Evolutionary conservation across 768 basidiomycete species (phyloP).

Genomic region (Albatrellus ellisii): DNA sequence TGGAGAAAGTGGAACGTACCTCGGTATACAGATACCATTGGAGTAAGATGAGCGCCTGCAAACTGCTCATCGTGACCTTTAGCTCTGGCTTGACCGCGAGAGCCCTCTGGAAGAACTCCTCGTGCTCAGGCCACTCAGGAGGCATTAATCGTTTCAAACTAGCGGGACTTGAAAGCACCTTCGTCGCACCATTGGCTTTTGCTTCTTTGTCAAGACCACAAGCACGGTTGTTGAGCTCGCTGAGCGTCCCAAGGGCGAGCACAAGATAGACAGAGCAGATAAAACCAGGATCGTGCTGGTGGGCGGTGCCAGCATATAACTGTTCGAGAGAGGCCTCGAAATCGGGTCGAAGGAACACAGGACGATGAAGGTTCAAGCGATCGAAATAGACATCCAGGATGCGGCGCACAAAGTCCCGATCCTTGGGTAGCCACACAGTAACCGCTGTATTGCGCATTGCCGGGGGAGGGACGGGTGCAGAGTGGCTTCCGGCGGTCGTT

Average conservation of each 20-base stretch:
- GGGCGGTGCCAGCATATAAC: constrained; percentile 44
- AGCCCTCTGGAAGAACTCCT: constrained; percentile 76
- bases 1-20: constrained; percentile 26
- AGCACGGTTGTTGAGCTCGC: constrained; percentile 66
- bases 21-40: constrained; percentile 90
- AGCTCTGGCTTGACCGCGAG: constrained; percentile 70
- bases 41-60: constrained; percentile 72
- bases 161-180: constrained; percentile 21
- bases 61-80: constrained; percentile 67
- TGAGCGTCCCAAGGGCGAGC: constrained; percentile 69
- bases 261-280: constrained; percentile 68
- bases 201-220: constrained; percentile 36
- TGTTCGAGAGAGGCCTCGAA: constrained; percentile 53
- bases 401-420: constrained; percentile 47
- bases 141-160: constrained; percentile 52
- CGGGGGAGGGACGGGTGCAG: constrained; percentile 20
- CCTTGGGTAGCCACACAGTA: constrained; percentile 63
- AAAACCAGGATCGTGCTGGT: constrained; percentile 62
- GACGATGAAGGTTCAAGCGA: constrained; percentile 69
- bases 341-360: constrained; percentile 55
- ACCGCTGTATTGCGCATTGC: no score
- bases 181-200: constrained; percentile 18
- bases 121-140: constrained; percentile 62
- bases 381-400: constrained; percentile 64
- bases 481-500: constrained; percentile 3